Conservation (phyloP, 1,284 basidiomycete species). For the Bjerkandera adusta region DNA sequence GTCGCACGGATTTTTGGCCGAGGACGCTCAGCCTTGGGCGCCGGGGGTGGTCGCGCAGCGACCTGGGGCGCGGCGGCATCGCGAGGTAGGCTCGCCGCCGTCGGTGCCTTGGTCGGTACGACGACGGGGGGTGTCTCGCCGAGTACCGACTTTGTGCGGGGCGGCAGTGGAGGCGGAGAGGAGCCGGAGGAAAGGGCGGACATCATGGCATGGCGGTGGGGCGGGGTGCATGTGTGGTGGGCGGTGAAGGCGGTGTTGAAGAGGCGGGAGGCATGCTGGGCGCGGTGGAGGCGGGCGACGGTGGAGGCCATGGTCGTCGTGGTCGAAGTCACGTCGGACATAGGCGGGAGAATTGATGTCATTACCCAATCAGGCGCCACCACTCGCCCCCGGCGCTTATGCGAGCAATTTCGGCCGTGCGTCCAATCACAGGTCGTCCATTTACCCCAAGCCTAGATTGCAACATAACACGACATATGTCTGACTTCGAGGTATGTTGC, state of each 20-base stretch:
- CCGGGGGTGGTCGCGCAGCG: constrained; percentile 66
- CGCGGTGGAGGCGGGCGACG: constrained; percentile 5
- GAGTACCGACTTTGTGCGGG: constrained; percentile 31
- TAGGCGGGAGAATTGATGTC: no score
- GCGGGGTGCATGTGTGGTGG: constrained; percentile 24
- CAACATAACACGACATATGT: no score
- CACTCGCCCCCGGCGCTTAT: no score
- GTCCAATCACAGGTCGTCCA: no score
- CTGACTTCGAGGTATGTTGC: no score
- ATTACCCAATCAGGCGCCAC: no score
- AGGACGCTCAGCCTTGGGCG: constrained; percentile 60
- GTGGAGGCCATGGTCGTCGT: constrained; percentile 13
- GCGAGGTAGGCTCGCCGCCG: constrained; percentile 38
- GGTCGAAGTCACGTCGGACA: constrained; percentile 7
- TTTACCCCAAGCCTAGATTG: no score
- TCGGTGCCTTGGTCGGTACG: constrained; percentile 40
- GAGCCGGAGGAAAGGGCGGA: constrained; percentile 42
- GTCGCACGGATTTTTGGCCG: constrained; percentile 69
- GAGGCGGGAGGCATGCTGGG: constrained; percentile 12
- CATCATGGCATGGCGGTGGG: constrained; percentile 55
- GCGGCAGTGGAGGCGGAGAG: constrained; percentile 20
- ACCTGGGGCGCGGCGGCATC: constrained; percentile 68
- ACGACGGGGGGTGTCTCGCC: constrained; percentile 51
- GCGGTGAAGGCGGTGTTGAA: constrained; percentile 14
- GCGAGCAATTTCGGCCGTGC: no score